A percentile compares a stretch with the other conserved stretches of the same genome.
These are phyloP conservation scores for Colletotrichum melonis DNA, from an alignment of 2,329 filamentous ascomycete genomes.

Conservation along the genomic window DNA sequence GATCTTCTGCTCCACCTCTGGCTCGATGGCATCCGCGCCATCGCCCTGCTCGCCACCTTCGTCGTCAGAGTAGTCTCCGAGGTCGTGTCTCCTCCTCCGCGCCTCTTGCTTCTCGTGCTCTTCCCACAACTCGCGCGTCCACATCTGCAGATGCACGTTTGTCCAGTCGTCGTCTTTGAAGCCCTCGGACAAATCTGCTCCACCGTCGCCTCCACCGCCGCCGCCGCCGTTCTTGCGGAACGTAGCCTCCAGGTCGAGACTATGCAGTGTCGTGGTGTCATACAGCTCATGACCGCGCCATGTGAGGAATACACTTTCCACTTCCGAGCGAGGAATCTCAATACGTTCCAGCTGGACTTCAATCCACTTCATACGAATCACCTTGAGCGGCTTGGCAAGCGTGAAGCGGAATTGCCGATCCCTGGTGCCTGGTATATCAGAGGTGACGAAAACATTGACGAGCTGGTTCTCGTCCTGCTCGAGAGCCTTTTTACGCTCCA, in stretches of 20 bases:
- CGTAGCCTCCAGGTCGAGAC: constrained; percentile 66
- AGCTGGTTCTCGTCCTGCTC: constrained; percentile 34
- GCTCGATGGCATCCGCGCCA: constrained; percentile 37
- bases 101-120: constrained; percentile 61
- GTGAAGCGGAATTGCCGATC: constrained; percentile 70
- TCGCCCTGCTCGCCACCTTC: constrained; percentile 38
- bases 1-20: constrained; percentile 50
- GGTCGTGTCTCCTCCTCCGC: constrained; percentile 54
- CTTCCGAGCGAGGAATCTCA: constrained; percentile 51
- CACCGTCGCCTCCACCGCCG: constrained; percentile 33
- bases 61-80: constrained; percentile 53
- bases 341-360: constrained; percentile 61
- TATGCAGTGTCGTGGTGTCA: constrained; percentile 78
- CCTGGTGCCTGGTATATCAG: constrained; percentile 70
- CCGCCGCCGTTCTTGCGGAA: constrained; percentile 54
- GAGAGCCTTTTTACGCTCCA: constrained; percentile 42
- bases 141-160: constrained; percentile 80
- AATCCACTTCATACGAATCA: constrained; percentile 78
- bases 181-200: constrained; percentile 49
- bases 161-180: constrained; percentile 59
- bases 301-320: constrained; percentile 76
- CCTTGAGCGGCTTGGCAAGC: constrained; percentile 73
- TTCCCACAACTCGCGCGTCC: constrained; percentile 73
- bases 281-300: constrained; percentile 82
- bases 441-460: constrained; percentile 63